Base-by-base conservation (phyloP, 768 basidiomycete species). In the Xerocomus brunneocitrinus region DNA sequence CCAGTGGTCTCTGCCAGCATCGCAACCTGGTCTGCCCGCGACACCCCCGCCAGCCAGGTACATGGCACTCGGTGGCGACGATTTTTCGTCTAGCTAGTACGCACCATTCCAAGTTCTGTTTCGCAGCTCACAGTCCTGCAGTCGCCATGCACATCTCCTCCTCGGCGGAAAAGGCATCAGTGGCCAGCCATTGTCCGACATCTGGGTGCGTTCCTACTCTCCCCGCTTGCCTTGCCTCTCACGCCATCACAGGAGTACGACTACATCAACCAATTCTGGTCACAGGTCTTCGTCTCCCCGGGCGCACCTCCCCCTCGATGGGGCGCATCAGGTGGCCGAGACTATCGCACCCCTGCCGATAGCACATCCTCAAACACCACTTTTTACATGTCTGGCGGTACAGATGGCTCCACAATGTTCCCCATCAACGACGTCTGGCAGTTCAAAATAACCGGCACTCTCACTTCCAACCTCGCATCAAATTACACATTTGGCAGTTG, bases 31-130 rank as follows among this genome's bases (percentile, higher is more conserved):
- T 66, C 77, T 85, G 7, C 68, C 68, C n/a, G 55, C 65, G 24
- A 62, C 62, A 0, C 67, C 67, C 7, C 89, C 89, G 8, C 73
- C 85, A 13, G 76, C 85, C 28, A 77, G 87, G 64, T 84, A 80
- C 68, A 78, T 79, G 38, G 81, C 85, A 28, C 62, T 89, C 38
- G 72, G 79, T 40, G 90, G 87, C 5, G 71, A 74, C 22, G 90
- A 91, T 72, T 80, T 79, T 57, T 89, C 88, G 42, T 87, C 88
- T 10, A 91, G 85, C 85, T 87, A 91, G 89, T 89, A 53, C 59
- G 87, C 79, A 28, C 47, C 43, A 0, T 16, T 32, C 34, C 43
- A 53, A 40, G 41, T 34, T 59, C 53, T 62, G 48, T 56, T 55
- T 49, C 46, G 16, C 6, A 39, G 35, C 67, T 55, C 52, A 68